Evolutionary conservation across 2,329 filamentous ascomycete genomes (phyloP).

Genomic region (Neonectria coccinea): DNA sequence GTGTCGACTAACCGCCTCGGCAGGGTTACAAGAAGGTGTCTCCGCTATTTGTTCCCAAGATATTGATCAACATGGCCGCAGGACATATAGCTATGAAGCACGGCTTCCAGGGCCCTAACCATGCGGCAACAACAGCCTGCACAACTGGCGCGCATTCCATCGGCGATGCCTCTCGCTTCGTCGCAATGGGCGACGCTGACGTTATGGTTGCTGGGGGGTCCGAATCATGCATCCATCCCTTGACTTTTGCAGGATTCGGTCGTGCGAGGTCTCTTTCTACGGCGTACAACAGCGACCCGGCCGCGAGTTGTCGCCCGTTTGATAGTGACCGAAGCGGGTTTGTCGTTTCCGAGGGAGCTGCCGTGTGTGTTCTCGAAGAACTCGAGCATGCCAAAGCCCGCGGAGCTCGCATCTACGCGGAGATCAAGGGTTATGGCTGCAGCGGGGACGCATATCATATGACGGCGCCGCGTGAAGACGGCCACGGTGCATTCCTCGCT

Average conservation of each 20-base stretch:
- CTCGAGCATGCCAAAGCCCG: conserved; percentile 85
- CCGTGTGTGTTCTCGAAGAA: conserved; percentile 89
- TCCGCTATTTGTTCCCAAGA: conserved; percentile 90
- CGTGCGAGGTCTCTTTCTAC: conserved; percentile 88
- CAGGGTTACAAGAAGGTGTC: conserved; percentile 94
- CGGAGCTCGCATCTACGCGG: conserved; percentile 86
- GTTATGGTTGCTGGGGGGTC: conserved; percentile 97
- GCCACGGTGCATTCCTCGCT: conserved; percentile 81
- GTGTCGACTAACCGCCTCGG: conserved; percentile 22
- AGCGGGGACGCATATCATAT: conserved; percentile 94
- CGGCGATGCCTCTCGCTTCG: conserved; percentile 92
- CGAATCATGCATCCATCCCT: conserved; percentile 94
- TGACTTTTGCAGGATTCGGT: conserved; percentile 92
- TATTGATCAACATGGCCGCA: conserved; percentile 94
- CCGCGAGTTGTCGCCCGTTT: conserved; percentile 84
- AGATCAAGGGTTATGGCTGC: conserved; percentile 88
- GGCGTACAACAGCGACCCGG: conserved; percentile 78
- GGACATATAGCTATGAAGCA: conserved; percentile 95
- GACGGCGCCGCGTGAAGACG: conserved; percentile 87
- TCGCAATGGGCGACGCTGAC: conserved; percentile 89
- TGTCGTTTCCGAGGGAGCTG: conserved; percentile 92
- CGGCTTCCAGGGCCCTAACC: conserved; percentile 91
- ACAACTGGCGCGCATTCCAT: conserved; percentile 96
- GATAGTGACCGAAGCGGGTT: conserved; percentile 85
- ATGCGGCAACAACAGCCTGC: conserved; percentile 92